phyloP scores from a whole-genome alignment of 2,329 filamentous ascomycete genomes.

The Botrytis fabae region DNA sequence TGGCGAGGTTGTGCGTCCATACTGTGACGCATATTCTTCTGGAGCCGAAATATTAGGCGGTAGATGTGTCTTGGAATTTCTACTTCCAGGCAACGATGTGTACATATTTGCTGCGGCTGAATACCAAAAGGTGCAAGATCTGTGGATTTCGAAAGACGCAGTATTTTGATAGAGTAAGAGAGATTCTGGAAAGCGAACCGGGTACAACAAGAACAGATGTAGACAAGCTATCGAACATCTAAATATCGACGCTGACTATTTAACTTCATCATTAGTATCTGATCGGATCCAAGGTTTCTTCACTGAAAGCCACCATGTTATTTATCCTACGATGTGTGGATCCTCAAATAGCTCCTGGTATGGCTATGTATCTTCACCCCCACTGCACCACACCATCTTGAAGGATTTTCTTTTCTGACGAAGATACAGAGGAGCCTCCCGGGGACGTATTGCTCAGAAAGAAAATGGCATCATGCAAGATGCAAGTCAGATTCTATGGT shows the following conservation, averaged over 20 bases:
- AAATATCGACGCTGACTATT: background rate
- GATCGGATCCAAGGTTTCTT: background rate
- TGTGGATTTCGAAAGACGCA: background rate
- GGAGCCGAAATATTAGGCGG: background rate
- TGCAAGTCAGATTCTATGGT: background rate
- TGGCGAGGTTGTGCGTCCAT: background rate
- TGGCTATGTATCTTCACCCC: background rate
- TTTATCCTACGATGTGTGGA: background rate
- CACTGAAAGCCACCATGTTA: background rate
- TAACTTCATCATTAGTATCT: background rate
- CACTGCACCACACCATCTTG: background rate
- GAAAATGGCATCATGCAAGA: background rate
- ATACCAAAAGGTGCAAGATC: background rate
- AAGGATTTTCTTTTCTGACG: background rate
- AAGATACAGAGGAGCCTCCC: background rate
- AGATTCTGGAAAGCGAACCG: background rate
- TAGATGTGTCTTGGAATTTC: background rate
- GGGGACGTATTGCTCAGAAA: background rate
- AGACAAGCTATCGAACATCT: background rate
- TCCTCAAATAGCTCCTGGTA: slow-evolving; percentile 6
- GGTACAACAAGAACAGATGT: background rate
- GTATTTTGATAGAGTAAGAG: background rate
- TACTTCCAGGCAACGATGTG: background rate
- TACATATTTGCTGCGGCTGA: background rate
- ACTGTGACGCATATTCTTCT: background rate